Evolutionary conservation across 805 yeast species (phyloP), one percentile per base, ranked within the genome.

Genomic region (Myxozyma neglecta): DNA sequence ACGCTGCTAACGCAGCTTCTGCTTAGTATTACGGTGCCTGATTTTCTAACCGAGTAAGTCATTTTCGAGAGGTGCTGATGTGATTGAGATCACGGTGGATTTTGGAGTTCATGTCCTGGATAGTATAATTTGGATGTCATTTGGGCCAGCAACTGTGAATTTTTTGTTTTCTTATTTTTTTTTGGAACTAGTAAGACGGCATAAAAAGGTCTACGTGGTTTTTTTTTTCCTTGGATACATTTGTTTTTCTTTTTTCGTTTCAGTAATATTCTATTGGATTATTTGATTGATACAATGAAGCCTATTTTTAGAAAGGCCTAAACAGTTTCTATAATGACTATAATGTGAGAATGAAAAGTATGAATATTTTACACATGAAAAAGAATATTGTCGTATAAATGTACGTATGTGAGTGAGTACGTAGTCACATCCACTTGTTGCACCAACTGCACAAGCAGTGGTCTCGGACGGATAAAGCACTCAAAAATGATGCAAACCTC

Each of bases 401-500:
- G 34, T 34, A 51, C n/a, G 14, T 37, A 43, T 9, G 16, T 16
- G 13, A 34, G 11, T 48, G 32, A n/a, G 20, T 13, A 20, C 5
- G 34, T 7, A 24, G 1, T 39, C 24, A 53, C 32, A 60, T 56
- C 66, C 64, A 59, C 7, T 59, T 62, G 36, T 59, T 34, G 51
- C 66, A 62, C 66, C 66, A 62, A 39, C 66, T 58, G 57, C 66
- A 62, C 6, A 62, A 34, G 20, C 36, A 24, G 20, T 48, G 52
- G 29, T 60, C 53, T 24, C 55, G 46, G 4, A 49, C 18, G 24
- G 53, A 52, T 9, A 53, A 35, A 43, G 56, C 49, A 20, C 16
- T 35, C 24, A 53, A 29, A 16, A 52, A 56, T 5, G 47, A 40
- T 6, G 46, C 29, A 5, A 32, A 7, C 18, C 20, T 43, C 58